These are phyloP conservation scores for Syzygium grande DNA, from an alignment of 345 rosid genomes.

Conservation along the genomic window DNA sequence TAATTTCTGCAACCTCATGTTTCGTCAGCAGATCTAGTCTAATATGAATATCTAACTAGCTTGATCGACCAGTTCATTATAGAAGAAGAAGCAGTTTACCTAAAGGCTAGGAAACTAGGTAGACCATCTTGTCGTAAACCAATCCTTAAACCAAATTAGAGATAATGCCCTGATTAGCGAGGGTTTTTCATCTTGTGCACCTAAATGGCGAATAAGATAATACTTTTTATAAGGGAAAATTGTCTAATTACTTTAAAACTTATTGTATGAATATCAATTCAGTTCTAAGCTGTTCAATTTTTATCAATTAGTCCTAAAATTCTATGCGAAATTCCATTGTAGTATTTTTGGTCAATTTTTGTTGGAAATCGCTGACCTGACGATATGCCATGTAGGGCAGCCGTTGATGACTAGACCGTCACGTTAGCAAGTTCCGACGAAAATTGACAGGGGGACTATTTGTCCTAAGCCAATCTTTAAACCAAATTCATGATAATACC, in stretches of 20 bases:
- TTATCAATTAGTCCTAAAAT: no score
- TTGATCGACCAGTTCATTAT: not conserved
- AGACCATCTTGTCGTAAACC: not conserved
- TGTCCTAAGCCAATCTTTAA: not conserved
- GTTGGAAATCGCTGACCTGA: no score
- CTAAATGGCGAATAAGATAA: not conserved
- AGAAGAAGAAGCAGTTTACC: not conserved
- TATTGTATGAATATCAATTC: no score
- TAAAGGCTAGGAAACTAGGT: not conserved
- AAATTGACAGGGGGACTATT: no score
- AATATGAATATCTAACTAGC: not conserved
- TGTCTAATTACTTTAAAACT: no score
- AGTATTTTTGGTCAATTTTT: no score
- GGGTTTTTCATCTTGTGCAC: not conserved
- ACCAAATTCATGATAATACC: not conserved
- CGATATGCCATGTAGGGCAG: no score
- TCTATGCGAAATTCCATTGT: no score
- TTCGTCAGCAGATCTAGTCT: not conserved
- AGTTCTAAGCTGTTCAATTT: no score
- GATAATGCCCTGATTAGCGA: not conserved
- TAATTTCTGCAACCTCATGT: not conserved
- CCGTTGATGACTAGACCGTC: no score
- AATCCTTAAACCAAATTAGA: not conserved
- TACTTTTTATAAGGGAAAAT: no score
- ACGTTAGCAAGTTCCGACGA: no score